Conservation (phyloP, 495 filamentous ascomycete species). For the Penicillium bovifimosum region DNA sequence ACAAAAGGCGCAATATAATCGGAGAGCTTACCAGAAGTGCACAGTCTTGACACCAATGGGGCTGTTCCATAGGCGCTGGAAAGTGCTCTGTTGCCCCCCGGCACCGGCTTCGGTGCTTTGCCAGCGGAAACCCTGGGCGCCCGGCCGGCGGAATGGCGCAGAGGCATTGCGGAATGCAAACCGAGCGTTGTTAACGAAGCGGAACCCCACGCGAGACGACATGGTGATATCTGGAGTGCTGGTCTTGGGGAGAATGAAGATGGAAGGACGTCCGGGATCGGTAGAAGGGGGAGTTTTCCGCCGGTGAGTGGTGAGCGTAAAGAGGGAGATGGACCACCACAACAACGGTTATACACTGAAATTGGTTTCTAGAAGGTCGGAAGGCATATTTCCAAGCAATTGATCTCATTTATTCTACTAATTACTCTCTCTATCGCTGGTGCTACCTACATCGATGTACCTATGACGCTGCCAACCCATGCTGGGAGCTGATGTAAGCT, state of each 20-base stretch:
- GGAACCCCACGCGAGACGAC: conserved; percentile 45
- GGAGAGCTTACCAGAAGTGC: conserved; percentile 77
- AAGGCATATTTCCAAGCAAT: background rate
- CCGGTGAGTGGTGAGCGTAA: background rate
- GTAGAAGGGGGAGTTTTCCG: conserved; percentile 23
- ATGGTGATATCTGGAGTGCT: conserved; percentile 28
- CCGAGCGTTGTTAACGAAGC: conserved; percentile 46
- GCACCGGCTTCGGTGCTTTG: conserved; percentile 57
- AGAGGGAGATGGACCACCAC: conserved; percentile 6
- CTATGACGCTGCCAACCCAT: conserved; percentile 8
- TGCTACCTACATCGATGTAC: background rate
- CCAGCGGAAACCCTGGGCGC: conserved; percentile 55
- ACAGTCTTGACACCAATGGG: conserved; percentile 90
- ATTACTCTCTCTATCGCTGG: background rate
- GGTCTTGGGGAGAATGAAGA: conserved; percentile 16
- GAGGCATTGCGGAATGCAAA: conserved; percentile 49
- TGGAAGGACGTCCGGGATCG: conserved; percentile 23
- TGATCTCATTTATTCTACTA: background rate
- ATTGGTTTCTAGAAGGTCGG: background rate
- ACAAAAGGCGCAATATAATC: background rate
- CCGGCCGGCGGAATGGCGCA: conserved; percentile 47
- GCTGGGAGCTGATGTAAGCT: conserved; percentile 33
- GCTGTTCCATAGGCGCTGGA: conserved; percentile 78
- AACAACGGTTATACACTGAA: background rate
- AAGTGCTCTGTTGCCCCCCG: conserved; percentile 50